phyloP scores from a whole-genome alignment of 345 rosid species.

The Populus alba region DNA sequence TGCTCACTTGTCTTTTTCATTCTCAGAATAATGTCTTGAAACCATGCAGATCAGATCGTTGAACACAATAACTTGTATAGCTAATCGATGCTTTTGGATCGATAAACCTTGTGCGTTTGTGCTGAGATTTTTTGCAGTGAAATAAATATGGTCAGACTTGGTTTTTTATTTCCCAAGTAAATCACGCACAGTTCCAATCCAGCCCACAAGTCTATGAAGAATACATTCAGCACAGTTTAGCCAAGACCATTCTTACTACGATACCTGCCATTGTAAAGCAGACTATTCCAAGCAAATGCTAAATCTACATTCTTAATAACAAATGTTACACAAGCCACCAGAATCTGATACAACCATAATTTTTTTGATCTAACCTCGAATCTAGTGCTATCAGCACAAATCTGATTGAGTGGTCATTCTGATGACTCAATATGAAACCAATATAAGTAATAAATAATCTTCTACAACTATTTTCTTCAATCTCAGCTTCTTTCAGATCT shows the following conservation, averaged over 20 bases:
- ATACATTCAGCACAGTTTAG: background rate
- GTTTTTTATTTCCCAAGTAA: too few species aligned
- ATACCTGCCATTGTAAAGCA: constrained; percentile 8
- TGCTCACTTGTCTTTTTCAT: too few species aligned
- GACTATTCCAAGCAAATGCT: constrained; percentile 25
- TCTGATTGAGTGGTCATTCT: constrained; percentile 1
- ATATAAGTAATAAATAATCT: constrained; percentile 11
- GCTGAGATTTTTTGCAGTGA: too few species aligned
- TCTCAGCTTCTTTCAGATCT: constrained; percentile 53
- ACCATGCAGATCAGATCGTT: too few species aligned
- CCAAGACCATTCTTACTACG: constrained; percentile 9
- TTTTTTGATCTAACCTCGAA: constrained; percentile 5
- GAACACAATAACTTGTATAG: too few species aligned
- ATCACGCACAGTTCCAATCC: too few species aligned
- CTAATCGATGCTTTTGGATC: too few species aligned
- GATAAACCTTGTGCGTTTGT: too few species aligned
- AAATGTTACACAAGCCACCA: constrained; percentile 27
- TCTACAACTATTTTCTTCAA: constrained; percentile 37
- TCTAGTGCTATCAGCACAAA: constrained; percentile 10
- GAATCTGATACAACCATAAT: constrained; percentile 9
- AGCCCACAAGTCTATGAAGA: too few species aligned
- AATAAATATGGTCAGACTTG: too few species aligned
- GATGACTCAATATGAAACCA: constrained; percentile 12
- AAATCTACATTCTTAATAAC: constrained; percentile 34
- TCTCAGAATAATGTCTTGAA: too few species aligned